Evolutionary conservation across 1,284 basidiomycete genomes (phyloP).

Genomic region (Ganoderma resinaceum): DNA sequence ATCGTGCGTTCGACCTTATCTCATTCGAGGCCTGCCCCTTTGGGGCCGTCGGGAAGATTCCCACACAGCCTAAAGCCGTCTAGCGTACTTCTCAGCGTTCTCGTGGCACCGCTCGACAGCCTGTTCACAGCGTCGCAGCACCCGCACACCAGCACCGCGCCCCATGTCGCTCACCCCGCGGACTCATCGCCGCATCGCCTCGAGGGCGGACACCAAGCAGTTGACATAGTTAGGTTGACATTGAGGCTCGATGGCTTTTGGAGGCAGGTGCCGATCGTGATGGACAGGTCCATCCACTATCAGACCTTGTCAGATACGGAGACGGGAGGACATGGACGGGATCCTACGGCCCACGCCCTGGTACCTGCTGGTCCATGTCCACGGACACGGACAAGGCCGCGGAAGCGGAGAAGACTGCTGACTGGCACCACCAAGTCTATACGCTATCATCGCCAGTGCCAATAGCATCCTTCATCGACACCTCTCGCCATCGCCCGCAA

Average conservation of each 20-base stretch:
- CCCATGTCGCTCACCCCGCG: neutral
- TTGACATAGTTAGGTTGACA: too few species aligned
- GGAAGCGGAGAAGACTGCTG: neutral
- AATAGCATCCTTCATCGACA: neutral
- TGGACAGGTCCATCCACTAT: neutral
- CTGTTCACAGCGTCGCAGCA: neutral
- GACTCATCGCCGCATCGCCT: neutral
- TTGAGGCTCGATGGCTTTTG: neutral
- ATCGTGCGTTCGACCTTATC: neutral
- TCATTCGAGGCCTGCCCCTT: neutral
- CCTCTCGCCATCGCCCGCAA: neutral
- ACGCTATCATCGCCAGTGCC: neutral
- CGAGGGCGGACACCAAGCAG: neutral
- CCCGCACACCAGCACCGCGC: neutral
- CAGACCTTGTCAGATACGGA: neutral
- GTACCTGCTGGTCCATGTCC: neutral
- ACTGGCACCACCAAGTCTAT: neutral
- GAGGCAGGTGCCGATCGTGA: conserved; percentile 3
- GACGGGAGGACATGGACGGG: neutral
- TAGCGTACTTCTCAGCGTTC: neutral
- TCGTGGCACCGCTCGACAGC: neutral
- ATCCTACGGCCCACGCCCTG: neutral
- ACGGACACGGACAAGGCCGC: neutral
- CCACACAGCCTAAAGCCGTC: neutral
- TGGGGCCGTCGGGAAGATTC: neutral